Conservation (phyloP, 2,329 filamentous ascomycete species). For the Botrytis sinoallii region DNA sequence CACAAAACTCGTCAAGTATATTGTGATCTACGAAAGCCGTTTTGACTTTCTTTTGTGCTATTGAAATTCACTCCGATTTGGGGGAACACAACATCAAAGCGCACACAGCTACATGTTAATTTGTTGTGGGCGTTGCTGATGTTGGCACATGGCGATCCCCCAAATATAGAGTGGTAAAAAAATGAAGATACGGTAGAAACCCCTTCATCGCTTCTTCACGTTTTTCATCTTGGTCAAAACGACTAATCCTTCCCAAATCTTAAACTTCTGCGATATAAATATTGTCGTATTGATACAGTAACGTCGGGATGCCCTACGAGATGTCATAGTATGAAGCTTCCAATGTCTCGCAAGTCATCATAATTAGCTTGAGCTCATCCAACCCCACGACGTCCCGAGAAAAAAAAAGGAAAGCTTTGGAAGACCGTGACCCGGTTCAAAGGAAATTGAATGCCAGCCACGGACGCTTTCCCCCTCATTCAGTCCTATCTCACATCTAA, state of each 20-base stretch:
- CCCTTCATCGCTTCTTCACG: background rate
- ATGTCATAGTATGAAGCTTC: background rate
- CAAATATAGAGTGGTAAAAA: background rate
- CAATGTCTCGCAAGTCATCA: background rate
- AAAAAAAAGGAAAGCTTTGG: background rate
- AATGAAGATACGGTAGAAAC: background rate
- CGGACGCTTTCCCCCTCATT: background rate
- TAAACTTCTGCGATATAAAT: background rate
- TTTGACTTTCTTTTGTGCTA: conserved; percentile 8
- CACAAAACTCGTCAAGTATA: conserved; percentile 4
- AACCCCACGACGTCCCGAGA: background rate
- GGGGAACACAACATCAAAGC: conserved; percentile 2
- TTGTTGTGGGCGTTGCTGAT: background rate
- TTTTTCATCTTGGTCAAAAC: background rate
- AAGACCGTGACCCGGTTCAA: background rate
- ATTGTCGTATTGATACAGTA: background rate
- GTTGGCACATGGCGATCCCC: conserved; percentile 1
- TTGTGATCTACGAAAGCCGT: conserved; percentile 17
- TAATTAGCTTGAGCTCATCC: background rate
- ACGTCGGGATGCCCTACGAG: background rate
- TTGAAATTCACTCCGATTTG: conserved; percentile 1
- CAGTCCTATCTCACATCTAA: background rate
- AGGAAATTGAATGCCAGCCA: background rate
- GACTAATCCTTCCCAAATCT: background rate
- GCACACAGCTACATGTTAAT: conserved; percentile 4